Evolutionary conservation across 805 yeast species (phyloP).

Genomic region (Wickerhamomyces strasburgensis): DNA sequence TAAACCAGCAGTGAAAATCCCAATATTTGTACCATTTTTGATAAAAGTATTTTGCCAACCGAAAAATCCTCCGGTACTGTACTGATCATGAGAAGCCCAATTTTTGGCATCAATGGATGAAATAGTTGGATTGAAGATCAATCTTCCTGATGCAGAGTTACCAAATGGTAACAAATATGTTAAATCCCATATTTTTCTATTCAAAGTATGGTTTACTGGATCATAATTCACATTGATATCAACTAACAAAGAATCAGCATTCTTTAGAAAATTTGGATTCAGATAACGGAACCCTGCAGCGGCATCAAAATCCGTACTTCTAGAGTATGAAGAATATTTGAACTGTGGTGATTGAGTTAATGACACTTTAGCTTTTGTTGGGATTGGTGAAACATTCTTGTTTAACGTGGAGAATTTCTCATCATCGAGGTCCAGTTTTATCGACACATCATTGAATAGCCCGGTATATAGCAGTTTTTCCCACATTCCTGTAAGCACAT

Average conservation of each 20-base stretch:
- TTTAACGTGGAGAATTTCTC: conserved; percentile 1
- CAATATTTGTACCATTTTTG: conserved; percentile 17
- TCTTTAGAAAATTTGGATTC: conserved; percentile 49
- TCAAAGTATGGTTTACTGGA: conserved; percentile 39
- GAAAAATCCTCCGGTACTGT: conserved; percentile 38
- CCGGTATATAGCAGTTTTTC: conserved; percentile 38
- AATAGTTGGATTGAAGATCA: conserved; percentile 43
- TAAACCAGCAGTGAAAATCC: conserved; percentile 46
- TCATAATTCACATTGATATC: conserved; percentile 45
- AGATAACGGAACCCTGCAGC: conserved; percentile 30
- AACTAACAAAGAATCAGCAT: conserved; percentile 47
- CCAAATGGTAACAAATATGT: conserved; percentile 40
- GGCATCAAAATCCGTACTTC: conserved; percentile 31
- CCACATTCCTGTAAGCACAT: conserved; percentile 29
- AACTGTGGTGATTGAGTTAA: conserved; percentile 32
- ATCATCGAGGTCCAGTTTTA: conserved; percentile 39
- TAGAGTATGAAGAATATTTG: conserved; percentile 30
- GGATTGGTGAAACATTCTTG: conserved; percentile 26
- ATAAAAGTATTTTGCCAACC: conserved; percentile 42
- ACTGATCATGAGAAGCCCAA: conserved; percentile 50
- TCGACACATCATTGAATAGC: conserved; percentile 37
- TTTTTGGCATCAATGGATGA: conserved; percentile 41
- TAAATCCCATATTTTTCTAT: conserved; percentile 47
- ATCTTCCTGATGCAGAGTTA: conserved; percentile 39
- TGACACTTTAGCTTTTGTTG: conserved; percentile 41